Evolutionary conservation across 176 grass and related monocot species (phyloP), one percentile per base, ranked within the genome.

Genomic region (Olyra latifolia): DNA sequence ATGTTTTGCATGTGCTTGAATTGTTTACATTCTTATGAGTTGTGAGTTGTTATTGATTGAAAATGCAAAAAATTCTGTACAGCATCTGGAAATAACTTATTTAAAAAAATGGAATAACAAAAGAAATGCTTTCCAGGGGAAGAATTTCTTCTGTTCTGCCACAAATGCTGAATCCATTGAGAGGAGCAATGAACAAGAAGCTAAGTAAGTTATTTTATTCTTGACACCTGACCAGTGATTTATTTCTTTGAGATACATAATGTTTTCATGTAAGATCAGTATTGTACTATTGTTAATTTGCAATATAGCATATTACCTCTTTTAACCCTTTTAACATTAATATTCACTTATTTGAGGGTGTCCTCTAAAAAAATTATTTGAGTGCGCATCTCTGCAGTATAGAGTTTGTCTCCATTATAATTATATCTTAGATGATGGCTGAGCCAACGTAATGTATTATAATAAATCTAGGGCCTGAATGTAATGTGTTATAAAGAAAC

Each of bases 121-220:
- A 74, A 25, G 5, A 43, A 43, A 35, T 74, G 11, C 16, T 83
- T 71, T 83, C 79, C 50, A 88, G 86, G 86, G 81, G 32, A 88
- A 65, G 11, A 72, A 43, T 67, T 50, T 59, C 61, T 79, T 84
- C 35, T 79, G 42, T 44, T 88, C 75, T 5, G 3, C 75, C 52
- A 44, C 80, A 42, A 72, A 68, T 23, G 24, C 50, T 74, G 67
- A 39, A 50, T 42, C 43, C 4, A 58, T 3, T 32, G 80, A 74
- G 17, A 79, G 24, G 15, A 61, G 64, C 13, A 65, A 48, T 9
- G 53, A 74, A 12, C 44, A 4, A 0, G 42, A 88, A 27, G 68
- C 42, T 68, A 84, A 84, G 81, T 84, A 82, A 88, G 86, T 79
- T 43, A 43, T 57, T 62, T 72, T 45, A 60, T 19, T 30, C 14